Evolutionary conservation across 2,329 filamentous ascomycete species (phyloP).

Genomic region (Fusarium sp.): DNA sequence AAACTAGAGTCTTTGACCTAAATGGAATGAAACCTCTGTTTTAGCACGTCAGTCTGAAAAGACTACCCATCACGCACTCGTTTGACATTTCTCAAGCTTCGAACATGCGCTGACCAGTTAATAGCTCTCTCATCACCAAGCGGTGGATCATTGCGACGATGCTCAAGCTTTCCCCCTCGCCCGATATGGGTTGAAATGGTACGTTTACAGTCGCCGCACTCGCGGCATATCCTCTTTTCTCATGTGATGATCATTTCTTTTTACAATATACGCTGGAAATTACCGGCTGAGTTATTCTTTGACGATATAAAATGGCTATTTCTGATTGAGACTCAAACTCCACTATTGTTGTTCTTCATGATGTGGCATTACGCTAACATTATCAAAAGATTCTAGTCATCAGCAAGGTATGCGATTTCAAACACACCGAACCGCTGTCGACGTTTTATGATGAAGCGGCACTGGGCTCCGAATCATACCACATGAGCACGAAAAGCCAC

Average conservation of each 20-base stretch:
- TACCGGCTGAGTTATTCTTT: constrained; percentile 87
- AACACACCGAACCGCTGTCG: constrained; percentile 24
- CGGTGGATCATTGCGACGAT: constrained; percentile 45
- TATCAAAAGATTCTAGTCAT: constrained; percentile 24
- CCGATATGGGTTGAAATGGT: constrained; percentile 45
- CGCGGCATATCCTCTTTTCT: constrained; percentile 1
- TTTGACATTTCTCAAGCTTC: constrained; percentile 18
- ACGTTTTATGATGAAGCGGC: constrained; percentile 83
- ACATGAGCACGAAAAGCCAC: constrained; percentile 86
- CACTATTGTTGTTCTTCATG: constrained; percentile 15
- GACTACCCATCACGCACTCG: constrained; percentile 44
- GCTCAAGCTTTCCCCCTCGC: constrained; percentile 12
- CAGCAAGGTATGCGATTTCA: constrained; percentile 51
- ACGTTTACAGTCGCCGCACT: constrained; percentile 34
- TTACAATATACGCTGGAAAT: constrained; percentile 86
- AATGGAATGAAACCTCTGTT: constrained; percentile 80
- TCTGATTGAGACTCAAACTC: constrained; percentile 67
- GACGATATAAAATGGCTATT: constrained; percentile 89
- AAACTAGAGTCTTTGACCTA: constrained; percentile 99
- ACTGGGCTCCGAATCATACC: constrained; percentile 89
- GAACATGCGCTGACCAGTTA: constrained; percentile 45
- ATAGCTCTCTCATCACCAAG: constrained; percentile 44
- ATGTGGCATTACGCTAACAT: constrained; percentile 50
- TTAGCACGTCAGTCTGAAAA: constrained; percentile 94
- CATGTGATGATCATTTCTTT: constrained; percentile 71